Percentiles rank a stretch among this genome's conserved stretches.
Conservation (phyloP, 179 eudicot genomes). For the Beta lomatogona region DNA sequence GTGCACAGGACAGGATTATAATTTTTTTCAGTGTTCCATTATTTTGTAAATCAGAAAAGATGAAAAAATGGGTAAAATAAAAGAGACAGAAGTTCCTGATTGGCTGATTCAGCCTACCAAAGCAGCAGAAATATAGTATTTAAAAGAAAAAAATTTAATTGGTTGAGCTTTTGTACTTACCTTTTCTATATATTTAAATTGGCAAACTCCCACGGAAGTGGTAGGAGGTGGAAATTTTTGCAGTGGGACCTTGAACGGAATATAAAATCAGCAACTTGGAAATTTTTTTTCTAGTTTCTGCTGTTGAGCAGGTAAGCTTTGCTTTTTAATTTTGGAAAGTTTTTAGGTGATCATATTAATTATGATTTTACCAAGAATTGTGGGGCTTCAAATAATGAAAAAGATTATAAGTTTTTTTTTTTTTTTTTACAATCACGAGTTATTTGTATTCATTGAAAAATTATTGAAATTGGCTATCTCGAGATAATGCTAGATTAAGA, state of each 20-base stretch:
- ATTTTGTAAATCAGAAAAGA: neutral
- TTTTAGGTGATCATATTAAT: too few species aligned
- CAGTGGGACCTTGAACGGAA: neutral
- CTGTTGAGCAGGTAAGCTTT: neutral
- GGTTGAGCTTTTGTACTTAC: conserved; percentile 11
- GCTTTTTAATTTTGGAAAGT: too few species aligned
- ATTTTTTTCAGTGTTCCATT: too few species aligned
- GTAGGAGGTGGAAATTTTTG: conserved; percentile 17
- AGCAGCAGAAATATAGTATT: neutral
- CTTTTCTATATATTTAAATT: neutral
- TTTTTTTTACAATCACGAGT: too few species aligned
- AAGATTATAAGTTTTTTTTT: too few species aligned
- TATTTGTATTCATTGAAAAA: too few species aligned
- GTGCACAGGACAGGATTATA: neutral
- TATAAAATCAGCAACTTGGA: conserved; percentile 11
- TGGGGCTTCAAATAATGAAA: too few species aligned
- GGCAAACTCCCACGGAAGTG: conserved; percentile 20
- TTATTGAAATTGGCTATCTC: too few species aligned
- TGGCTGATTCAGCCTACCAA: conserved; percentile 23
- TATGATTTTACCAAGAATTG: too few species aligned
- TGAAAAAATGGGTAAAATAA: neutral
- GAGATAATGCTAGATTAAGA: too few species aligned
- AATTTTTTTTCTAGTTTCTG: neutral
- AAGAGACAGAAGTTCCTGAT: neutral
- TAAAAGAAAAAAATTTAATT: neutral